phyloP scores from a whole-genome alignment of 192 early-diverging fungal genomes.

The Chytriomyces sp. region DNA sequence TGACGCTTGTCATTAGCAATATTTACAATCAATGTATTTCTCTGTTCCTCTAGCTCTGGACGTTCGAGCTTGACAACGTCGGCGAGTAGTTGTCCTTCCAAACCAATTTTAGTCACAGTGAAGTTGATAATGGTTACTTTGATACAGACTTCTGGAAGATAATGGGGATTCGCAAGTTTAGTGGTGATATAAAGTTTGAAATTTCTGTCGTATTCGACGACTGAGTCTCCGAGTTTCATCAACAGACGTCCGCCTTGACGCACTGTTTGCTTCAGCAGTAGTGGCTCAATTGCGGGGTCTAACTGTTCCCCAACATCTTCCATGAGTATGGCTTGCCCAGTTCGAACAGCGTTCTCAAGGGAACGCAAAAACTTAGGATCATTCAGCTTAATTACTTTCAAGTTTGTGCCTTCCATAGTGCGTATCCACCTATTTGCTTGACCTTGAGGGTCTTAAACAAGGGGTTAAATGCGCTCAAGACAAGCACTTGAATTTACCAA shows the following conservation, averaged over 20 bases:
- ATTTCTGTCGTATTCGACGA: slow-evolving; percentile 67
- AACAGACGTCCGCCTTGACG: slow-evolving; percentile 61
- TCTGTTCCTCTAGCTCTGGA: slow-evolving; percentile 64
- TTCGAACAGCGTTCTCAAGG: slow-evolving; percentile 65
- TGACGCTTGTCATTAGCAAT: slow-evolving; percentile 62
- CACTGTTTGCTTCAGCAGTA: slow-evolving; percentile 63
- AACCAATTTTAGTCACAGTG: slow-evolving; percentile 61
- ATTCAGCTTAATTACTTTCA: slow-evolving; percentile 57
- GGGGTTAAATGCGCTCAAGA: neutral
- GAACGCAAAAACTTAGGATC: slow-evolving; percentile 63
- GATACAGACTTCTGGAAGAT: slow-evolving; percentile 65
- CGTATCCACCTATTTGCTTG: slow-evolving; percentile 67
- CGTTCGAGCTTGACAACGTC: slow-evolving; percentile 63
- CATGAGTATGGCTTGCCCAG: slow-evolving; percentile 58
- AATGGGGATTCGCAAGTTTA: slow-evolving; percentile 65
- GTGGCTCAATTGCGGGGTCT: slow-evolving; percentile 64
- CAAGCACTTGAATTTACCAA: slow-evolving; percentile 21
- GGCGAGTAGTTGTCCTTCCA: slow-evolving; percentile 62
- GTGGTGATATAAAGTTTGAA: slow-evolving; percentile 69
- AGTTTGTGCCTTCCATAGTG: slow-evolving; percentile 55
- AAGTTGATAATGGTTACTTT: slow-evolving; percentile 71
- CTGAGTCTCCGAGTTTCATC: slow-evolving; percentile 65
- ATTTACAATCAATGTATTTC: slow-evolving; percentile 61
- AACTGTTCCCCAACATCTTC: slow-evolving; percentile 67
- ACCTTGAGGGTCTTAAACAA: slow-evolving; percentile 48